Base-by-base conservation (phyloP, 2,329 filamentous ascomycete species). In the Alternaria rosae region DNA sequence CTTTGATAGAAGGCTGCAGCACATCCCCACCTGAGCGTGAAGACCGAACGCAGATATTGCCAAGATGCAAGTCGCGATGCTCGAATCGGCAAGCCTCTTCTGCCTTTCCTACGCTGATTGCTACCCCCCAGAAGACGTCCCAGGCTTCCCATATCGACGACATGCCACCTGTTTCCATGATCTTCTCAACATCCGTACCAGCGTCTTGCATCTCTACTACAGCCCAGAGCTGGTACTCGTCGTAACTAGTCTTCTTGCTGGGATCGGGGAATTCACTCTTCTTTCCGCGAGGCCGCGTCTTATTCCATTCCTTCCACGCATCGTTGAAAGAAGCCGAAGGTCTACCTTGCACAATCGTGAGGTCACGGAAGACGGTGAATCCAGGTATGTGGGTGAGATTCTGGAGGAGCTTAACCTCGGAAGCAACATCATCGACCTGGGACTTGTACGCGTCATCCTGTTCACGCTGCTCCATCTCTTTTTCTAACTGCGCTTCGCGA, bases 41-140 rank as follows among this genome's bases (percentile, higher is more conserved):
- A 9, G 74, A 75, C 9, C 71, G 67, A 47, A 89, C 84, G 71
- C 88, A 90, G 17, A 91, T 85, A 68, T 91, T 91, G n/a, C 88
- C 88, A 35, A 88, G 80, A 75, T 91, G 88, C 5, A 91, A 77
- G 76, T 91, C 88, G 20, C 88, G 85, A 73, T 91, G 88, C 81
- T 91, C 88, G 69, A 90, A 91, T 54, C 82, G 77, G 6, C 85
- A 84, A 56, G 82, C 83, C 69, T 86, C 83, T 73, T 91, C 88
- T 10, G 86, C 88, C 61, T 87, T 85, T 15, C 85, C 87, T 10
- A 90, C 77, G 2, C 86, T 85, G 68, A 89, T 80, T 8, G 85
- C 85, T n/a, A 89, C 86, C 15, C 87, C 85, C 88, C 88, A 91
- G 76, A 91, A 91, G 1, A 90, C 83, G 71, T 90, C 88, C 80